Percentiles rank a stretch among this genome's conserved stretches.
phyloP scores from a whole-genome alignment of 176 grass and related monocot species.

The Musa beccarii region DNA sequence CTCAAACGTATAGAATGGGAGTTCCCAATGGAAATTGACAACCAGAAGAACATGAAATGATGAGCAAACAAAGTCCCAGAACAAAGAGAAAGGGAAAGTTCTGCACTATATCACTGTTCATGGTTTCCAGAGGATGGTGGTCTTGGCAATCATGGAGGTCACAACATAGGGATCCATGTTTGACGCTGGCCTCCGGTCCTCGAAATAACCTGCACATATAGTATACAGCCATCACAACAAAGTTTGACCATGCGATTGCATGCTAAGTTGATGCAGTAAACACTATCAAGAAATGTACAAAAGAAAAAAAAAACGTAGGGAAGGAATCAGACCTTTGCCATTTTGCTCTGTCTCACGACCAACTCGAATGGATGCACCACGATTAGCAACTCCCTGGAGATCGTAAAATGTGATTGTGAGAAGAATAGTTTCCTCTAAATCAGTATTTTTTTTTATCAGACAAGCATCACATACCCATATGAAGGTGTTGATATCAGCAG shows the following conservation, averaged over 20 bases:
- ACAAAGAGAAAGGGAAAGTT: too few relatives aligned
- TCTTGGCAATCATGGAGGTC: conserved; percentile 6
- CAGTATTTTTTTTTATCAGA: background rate
- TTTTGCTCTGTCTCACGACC: conserved; percentile 14
- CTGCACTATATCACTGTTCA: background rate
- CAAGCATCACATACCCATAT: background rate
- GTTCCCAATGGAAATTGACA: too few relatives aligned
- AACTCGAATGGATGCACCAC: conserved; percentile 11
- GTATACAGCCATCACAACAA: background rate
- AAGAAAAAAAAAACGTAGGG: background rate
- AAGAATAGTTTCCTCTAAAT: background rate
- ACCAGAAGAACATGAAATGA: too few relatives aligned
- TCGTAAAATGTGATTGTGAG: too few relatives aligned
- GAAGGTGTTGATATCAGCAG: conserved; percentile 8
- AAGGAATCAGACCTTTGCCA: conserved; percentile 8
- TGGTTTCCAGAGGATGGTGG: conserved; percentile 11
- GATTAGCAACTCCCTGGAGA: conserved; percentile 12
- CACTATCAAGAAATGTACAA: background rate
- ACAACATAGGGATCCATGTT: conserved; percentile 22
- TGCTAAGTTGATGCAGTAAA: background rate
- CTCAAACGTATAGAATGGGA: too few relatives aligned
- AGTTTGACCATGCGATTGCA: too few relatives aligned
- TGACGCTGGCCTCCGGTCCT: conserved; percentile 11
- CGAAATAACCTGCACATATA: conserved; percentile 14
- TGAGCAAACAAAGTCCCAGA: too few relatives aligned